phyloP scores from a whole-genome alignment of 1,284 basidiomycete species.

The Ganoderma boninense region DNA sequence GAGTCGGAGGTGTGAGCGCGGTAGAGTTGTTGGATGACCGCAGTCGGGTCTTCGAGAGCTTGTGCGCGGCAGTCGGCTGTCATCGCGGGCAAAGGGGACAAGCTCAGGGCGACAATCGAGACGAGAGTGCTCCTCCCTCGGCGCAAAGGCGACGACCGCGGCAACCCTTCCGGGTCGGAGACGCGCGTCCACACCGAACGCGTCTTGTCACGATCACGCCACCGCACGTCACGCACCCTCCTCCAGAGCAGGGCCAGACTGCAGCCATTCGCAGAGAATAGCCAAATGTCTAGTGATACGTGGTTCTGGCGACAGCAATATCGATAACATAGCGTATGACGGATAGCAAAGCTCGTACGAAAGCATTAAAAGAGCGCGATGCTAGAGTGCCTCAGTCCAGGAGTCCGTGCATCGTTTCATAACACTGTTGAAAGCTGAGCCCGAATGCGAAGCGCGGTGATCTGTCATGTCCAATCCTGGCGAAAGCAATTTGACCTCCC shows the following conservation, averaged over 20 bases:
- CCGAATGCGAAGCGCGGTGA: too few species aligned
- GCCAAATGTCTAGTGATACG: too few species aligned
- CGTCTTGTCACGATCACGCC: constrained; percentile 30
- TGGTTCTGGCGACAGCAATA: too few species aligned
- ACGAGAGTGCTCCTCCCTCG: too few species aligned
- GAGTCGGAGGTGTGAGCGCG: constrained; percentile 35
- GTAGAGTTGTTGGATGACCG: constrained; percentile 57
- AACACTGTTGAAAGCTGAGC: background rate
- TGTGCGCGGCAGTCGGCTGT: constrained; percentile 59
- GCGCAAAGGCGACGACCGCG: too few species aligned
- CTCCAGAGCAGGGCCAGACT: too few species aligned
- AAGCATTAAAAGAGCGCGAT: too few species aligned
- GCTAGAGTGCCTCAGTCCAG: too few species aligned
- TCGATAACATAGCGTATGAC: too few species aligned
- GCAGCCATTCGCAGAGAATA: too few species aligned
- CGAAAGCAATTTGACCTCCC: constrained; percentile 6
- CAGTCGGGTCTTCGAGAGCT: constrained; percentile 57
- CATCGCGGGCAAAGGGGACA: constrained; percentile 44
- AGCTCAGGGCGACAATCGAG: background rate
- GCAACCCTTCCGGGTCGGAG: background rate
- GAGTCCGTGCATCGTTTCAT: too few species aligned
- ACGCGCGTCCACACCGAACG: constrained; percentile 16
- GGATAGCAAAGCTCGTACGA: too few species aligned
- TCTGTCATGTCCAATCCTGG: background rate
- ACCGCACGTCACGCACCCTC: background rate